These are phyloP conservation scores for Claviceps sp. DNA, from an alignment of 2,329 filamentous ascomycete species.

Conservation along the genomic window DNA sequence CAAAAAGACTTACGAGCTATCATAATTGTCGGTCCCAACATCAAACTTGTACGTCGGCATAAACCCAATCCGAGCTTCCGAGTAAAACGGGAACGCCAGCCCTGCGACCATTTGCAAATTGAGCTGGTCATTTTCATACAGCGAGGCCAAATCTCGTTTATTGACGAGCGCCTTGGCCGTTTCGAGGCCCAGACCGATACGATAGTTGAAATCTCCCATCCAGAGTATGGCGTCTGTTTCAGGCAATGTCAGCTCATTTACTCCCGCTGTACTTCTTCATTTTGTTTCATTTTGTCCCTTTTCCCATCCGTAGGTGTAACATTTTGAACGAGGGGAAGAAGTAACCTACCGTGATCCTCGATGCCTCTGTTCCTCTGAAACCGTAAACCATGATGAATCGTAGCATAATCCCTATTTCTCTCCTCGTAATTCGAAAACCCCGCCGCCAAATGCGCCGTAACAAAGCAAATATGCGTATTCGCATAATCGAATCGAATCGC, in stretches of 20 bases:
- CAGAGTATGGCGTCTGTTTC: slow-evolving; percentile 64
- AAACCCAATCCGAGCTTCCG: slow-evolving; percentile 77
- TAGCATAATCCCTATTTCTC: slow-evolving; percentile 82
- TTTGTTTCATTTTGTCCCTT: neutral
- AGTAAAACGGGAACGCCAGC: slow-evolving; percentile 79
- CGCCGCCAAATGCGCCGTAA: slow-evolving; percentile 90
- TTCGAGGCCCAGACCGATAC: slow-evolving; percentile 74
- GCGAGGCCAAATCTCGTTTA: slow-evolving; percentile 55
- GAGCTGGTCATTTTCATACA: slow-evolving; percentile 90
- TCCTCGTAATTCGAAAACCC: slow-evolving; percentile 97
- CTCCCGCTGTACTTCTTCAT: no score
- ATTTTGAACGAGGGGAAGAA: no score
- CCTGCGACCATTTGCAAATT: slow-evolving; percentile 96
- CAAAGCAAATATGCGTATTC: slow-evolving; percentile 84
- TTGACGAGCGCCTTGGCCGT: slow-evolving; percentile 62
- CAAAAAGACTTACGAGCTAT: slow-evolving; percentile 57
- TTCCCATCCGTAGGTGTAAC: no score
- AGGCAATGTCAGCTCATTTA: neutral
- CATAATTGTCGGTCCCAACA: slow-evolving; percentile 74
- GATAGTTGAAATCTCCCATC: slow-evolving; percentile 97
- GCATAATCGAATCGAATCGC: slow-evolving; percentile 92
- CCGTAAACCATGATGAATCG: slow-evolving; percentile 71
- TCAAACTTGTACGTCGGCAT: slow-evolving; percentile 94
- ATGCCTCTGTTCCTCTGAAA: slow-evolving; percentile 88
- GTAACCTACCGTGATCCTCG: slow-evolving; percentile 61